Conservation (phyloP, 306 rosid species). For the Cucurbita moschata region DNA sequence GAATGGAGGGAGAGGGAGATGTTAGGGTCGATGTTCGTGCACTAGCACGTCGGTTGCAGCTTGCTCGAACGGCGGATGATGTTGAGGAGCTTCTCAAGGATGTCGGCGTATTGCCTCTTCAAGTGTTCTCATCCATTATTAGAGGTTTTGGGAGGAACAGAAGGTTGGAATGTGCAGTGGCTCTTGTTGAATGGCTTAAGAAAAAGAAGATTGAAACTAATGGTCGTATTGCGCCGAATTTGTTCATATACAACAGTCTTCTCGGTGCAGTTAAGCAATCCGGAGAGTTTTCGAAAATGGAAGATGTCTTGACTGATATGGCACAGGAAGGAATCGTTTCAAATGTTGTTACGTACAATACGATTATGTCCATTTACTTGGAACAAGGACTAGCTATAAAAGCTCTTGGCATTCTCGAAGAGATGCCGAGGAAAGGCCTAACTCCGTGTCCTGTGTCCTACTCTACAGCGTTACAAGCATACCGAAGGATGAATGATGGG, state of each 20-base stretch:
- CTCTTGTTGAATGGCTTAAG: slow-evolving; percentile 71
- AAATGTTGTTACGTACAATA: slow-evolving; percentile 67
- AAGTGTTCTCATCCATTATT: slow-evolving; percentile 66
- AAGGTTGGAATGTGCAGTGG: slow-evolving; percentile 49
- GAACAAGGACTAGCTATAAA: slow-evolving; percentile 44
- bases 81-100: slow-evolving; percentile 65
- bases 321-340: slow-evolving; percentile 40
- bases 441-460: slow-evolving; percentile 59
- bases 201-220: slow-evolving; percentile 45
- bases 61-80: slow-evolving; percentile 51
- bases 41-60: slow-evolving; percentile 36
- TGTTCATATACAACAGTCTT: slow-evolving; percentile 63
- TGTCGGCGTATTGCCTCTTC: slow-evolving; percentile 57
- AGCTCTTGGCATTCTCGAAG: slow-evolving; percentile 54
- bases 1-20: slow-evolving; percentile 14
- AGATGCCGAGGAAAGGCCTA: slow-evolving; percentile 47
- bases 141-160: slow-evolving; percentile 71
- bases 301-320: slow-evolving; percentile 52
- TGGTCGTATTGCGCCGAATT: slow-evolving; percentile 47
- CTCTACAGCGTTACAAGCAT: slow-evolving; percentile 62
- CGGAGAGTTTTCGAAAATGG: slow-evolving; percentile 36
- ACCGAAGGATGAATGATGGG: slow-evolving; percentile 71
- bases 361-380: slow-evolving; percentile 59
- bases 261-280: slow-evolving; percentile 80
- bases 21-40: slow-evolving; percentile 52